phyloP scores from a whole-genome alignment of 208 protist species.

The Leishmania gerbilli region DNA sequence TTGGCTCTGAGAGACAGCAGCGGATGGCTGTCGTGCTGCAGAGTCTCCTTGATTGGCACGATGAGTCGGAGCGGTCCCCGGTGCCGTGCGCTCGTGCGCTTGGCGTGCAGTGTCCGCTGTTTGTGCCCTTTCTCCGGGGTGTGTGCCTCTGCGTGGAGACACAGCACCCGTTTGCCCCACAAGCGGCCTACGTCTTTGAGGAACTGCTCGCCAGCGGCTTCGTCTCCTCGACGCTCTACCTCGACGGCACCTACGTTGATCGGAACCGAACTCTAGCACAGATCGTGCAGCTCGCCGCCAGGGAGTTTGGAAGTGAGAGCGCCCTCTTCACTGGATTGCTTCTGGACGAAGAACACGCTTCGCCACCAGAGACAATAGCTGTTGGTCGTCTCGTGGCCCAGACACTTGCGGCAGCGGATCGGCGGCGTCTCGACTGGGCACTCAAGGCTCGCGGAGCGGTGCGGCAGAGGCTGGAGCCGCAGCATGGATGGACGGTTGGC shows the following conservation, averaged over 20 bases:
- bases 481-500: constrained; percentile 18
- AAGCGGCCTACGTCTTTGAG: constrained; percentile 44
- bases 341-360: background rate
- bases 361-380: background rate
- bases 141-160: constrained; percentile 29
- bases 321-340: constrained; percentile 15
- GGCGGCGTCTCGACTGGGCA: constrained; percentile 27
- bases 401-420: constrained; percentile 9
- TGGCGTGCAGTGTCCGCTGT: background rate
- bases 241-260: constrained; percentile 39
- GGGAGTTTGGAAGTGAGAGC: constrained; percentile 38
- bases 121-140: constrained; percentile 45
- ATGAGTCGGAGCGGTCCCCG: constrained; percentile 23
- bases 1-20: constrained; percentile 19
- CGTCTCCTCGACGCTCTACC: constrained; percentile 23
- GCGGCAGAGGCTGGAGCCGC: background rate
- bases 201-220: constrained; percentile 33
- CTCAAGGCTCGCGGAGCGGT: constrained; percentile 18
- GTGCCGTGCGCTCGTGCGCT: background rate
- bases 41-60: constrained; percentile 32
- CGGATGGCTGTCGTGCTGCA: constrained; percentile 21
- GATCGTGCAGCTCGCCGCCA: constrained; percentile 12
- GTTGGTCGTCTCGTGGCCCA: background rate
- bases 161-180: constrained; percentile 32
- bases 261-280: constrained; percentile 18